These are phyloP conservation scores for Beta vulgaris DNA, from an alignment of 148 eudicot genomes.

Conservation along the genomic window DNA sequence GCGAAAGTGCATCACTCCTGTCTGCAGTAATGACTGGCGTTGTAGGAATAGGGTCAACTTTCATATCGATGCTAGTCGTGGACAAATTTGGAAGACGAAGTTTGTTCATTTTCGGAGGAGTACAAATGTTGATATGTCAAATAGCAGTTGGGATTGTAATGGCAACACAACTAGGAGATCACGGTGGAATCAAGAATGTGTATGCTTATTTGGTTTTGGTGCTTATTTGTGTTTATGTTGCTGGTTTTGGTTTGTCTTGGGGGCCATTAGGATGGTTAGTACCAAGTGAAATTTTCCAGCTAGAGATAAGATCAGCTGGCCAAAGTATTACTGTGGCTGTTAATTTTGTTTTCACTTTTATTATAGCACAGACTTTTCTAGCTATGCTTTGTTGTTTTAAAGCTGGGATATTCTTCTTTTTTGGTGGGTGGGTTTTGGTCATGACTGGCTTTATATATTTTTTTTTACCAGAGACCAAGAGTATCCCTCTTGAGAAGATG, in stretches of 20 bases:
- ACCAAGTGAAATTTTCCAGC: constrained; percentile 32
- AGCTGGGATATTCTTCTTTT: constrained; percentile 36
- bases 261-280: constrained; percentile 39
- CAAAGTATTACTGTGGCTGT: constrained; percentile 35
- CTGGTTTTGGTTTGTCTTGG: constrained; percentile 33
- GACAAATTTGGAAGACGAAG: constrained; percentile 44
- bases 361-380: constrained; percentile 28
- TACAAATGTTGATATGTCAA: constrained; percentile 40
- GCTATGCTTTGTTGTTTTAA: constrained; percentile 37
- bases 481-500: constrained; percentile 34
- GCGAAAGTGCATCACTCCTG: constrained; percentile 51
- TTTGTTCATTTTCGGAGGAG: constrained; percentile 40
- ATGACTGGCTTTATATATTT: constrained; percentile 34
- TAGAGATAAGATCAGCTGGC: constrained; percentile 32
- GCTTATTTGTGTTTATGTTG: constrained; percentile 27
- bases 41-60: constrained; percentile 37
- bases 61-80: constrained; percentile 40
- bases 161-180: constrained; percentile 24
- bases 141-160: constrained; percentile 24
- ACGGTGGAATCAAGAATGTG: constrained; percentile 24
- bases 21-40: constrained; percentile 37
- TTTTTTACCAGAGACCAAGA: constrained; percentile 31
- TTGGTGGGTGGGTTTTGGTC: constrained; percentile 37
- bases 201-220: constrained; percentile 30
- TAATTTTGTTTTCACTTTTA: constrained; percentile 30